Base-by-base conservation (phyloP, 441 rosid genomes). In the Populus hybrid region DNA sequence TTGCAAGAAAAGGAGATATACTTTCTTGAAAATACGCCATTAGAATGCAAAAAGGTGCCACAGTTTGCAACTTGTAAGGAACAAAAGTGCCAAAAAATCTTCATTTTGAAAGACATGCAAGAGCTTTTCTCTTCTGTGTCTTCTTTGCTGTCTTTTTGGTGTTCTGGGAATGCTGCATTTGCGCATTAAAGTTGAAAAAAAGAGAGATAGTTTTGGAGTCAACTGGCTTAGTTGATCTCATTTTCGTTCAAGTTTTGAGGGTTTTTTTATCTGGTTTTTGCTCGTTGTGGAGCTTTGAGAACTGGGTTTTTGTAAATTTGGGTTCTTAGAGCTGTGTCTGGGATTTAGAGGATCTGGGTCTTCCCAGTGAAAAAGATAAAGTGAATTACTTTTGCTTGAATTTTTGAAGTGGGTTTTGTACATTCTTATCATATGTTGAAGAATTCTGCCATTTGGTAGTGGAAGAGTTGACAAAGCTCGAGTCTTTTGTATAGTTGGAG, bases 121-220 rank as follows among this genome's bases (percentile, higher is more conserved):
- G 6, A 19, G 72, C 83, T 76, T 81, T 74, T 64, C 12, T 65
- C 72, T 75, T 74, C 74, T 72, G 59, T 69, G 73, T 71, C 21
- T 36, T 67, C 59, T 34, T 50, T 61, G 19, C 23, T 69, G 6
- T 65, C 57, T 1, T 34, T 81, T 85, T 69, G 32, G 57, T 38
- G 35, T 72, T 79, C 76, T 80, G 80, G 83, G 80, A 36, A 14
- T 86, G 85, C 84, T 79, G 81, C 87, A 82, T 83, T 76, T 77
- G 16, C 66, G 23, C 32, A 14, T 67, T 77, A 5, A 23, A 11
- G 14, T 5, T 5, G 6, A 35, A 14, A 50, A 80, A 69, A 40
- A 69, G 32, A 30, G 32, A 66, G 35, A 61, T n/a, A 65, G 74
- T 70, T 24, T 46, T 30, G 80, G 69, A 70, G 66, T 71, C 14